Evolutionary conservation across 495 filamentous ascomycete genomes (phyloP).

Genomic region (Trichocladium uniseriatum): DNA sequence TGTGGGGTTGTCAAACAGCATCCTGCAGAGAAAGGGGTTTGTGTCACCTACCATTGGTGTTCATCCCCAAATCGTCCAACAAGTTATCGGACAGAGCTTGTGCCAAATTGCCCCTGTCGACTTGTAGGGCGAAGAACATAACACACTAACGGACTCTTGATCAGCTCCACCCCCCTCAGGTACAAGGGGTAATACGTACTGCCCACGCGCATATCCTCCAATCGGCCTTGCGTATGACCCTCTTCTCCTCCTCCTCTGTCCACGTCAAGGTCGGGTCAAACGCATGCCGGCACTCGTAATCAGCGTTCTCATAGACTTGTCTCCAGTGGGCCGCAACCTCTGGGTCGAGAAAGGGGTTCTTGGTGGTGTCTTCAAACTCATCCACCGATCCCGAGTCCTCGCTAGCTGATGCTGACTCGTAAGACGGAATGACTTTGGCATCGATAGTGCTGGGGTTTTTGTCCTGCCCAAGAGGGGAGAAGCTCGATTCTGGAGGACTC

Average conservation of each 20-base stretch:
- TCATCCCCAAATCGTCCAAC: conserved; percentile 43
- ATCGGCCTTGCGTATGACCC: conserved; percentile 44
- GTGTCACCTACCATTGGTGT: conserved; percentile 41
- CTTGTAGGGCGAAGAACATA: conserved; percentile 49
- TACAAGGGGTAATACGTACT: conserved; percentile 24
- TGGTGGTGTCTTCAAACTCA: neutral
- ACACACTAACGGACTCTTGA: conserved; percentile 18
- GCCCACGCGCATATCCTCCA: conserved; percentile 43
- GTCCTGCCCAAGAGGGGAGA: neutral
- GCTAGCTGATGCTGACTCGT: neutral
- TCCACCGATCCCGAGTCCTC: conserved; percentile 1
- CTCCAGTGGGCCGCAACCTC: conserved; percentile 39
- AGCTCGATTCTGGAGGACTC: neutral
- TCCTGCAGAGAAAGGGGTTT: neutral
- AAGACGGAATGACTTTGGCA: neutral
- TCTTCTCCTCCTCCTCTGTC: conserved; percentile 45
- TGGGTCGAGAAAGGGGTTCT: conserved; percentile 40
- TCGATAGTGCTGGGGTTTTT: neutral
- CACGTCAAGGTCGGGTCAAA: conserved; percentile 46
- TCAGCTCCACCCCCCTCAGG: neutral
- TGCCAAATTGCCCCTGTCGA: conserved; percentile 48
- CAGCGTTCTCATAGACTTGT: conserved; percentile 38
- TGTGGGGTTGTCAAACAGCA: conserved; percentile 9
- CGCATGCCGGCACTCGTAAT: conserved; percentile 42
- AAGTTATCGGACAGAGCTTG: conserved; percentile 50